Evolutionary conservation across 495 filamentous ascomycete genomes (phyloP).

Genomic region (Tuber brumale): DNA sequence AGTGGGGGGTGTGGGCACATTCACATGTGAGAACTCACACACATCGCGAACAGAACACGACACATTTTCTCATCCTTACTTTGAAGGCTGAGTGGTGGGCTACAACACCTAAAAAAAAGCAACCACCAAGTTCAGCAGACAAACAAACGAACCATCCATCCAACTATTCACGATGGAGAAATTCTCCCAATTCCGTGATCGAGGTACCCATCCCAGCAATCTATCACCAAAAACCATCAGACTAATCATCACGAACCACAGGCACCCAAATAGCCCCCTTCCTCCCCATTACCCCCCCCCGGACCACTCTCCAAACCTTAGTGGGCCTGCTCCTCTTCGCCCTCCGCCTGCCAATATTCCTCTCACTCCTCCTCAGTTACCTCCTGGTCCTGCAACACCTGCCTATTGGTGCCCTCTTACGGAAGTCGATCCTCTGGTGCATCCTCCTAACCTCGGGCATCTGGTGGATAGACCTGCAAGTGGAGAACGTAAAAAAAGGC

Average conservation of each 20-base stretch:
- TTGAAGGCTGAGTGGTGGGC: not conserved
- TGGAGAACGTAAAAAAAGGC: conserved; percentile 91
- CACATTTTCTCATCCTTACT: not conserved
- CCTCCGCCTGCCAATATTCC: conserved; percentile 71
- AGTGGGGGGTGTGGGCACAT: not conserved
- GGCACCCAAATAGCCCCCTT: conserved; percentile 96
- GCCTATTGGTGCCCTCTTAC: conserved; percentile 67
- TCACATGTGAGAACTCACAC: not conserved
- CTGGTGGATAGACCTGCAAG: conserved; percentile 96
- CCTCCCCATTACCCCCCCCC: conserved; percentile 63
- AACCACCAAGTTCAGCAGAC: not conserved
- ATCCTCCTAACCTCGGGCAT: conserved; percentile 80
- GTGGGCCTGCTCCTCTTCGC: conserved; percentile 66
- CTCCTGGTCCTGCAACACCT: conserved; percentile 79
- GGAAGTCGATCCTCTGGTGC: conserved; percentile 80
- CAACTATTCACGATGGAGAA: conserved; percentile 67
- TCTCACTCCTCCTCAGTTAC: conserved; percentile 61
- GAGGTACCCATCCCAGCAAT: conserved; percentile 52
- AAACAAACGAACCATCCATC: not conserved
- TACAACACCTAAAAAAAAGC: not conserved
- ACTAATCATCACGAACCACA: conserved; percentile 43
- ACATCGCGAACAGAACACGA: not conserved
- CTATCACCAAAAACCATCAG: conserved; percentile 7
- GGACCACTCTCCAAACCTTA: conserved; percentile 55
- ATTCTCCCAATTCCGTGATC: conserved; percentile 90